Evolutionary conservation across 371 early-diverging fungal species (phyloP), one percentile per base, ranked within the genome.

Genomic region (Amoeboaphelidium protococcarum): DNA sequence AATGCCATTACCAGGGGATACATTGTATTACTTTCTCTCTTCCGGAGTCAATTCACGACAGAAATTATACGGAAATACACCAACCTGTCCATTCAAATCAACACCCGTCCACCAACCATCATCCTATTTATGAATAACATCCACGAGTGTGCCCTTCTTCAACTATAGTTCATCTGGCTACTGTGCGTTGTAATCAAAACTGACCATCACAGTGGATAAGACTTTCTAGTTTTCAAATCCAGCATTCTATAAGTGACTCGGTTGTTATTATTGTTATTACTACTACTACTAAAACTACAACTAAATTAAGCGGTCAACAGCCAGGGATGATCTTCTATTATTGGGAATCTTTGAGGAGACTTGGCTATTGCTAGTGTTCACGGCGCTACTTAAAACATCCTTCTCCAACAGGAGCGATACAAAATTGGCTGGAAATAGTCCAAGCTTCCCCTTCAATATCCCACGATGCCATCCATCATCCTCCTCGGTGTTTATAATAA

Each of bases 381-480:
- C n/a, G n/a, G n/a, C n/a, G n/a, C n/a, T n/a, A n/a, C n/a, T n/a
- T n/a, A n/a, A n/a, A n/a, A n/a, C n/a, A n/a, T n/a, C n/a, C n/a
- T n/a, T n/a, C n/a, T n/a, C n/a, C n/a, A n/a, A n/a, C n/a, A n/a
- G 37, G 10, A 31, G 6, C 16, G 16, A 6, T 10, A 31, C 37
- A 16, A 31, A 31, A 49, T 71, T 67, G 41, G 67, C 66, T 13
- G 80, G 82, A 55, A 78, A 73, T 40, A 60, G 56, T 26, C 82
- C 82, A 13, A 63, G 52, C 42, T 64, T 67, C 44, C 79, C 78
- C 52, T 76, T 72, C 48, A 68, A 52, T 52, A 71, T 74, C 40
- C 78, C 61, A 13, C 80, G 78, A 13, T 67, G 57, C 76, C 76
- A 76, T 76, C 76, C 75, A 50, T 61, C 61, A 25, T 61, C 58